Evolutionary conservation across 169 alveolate genomes (phyloP), one percentile per base, ranked within the genome.

Genomic region (Theileria parva): DNA sequence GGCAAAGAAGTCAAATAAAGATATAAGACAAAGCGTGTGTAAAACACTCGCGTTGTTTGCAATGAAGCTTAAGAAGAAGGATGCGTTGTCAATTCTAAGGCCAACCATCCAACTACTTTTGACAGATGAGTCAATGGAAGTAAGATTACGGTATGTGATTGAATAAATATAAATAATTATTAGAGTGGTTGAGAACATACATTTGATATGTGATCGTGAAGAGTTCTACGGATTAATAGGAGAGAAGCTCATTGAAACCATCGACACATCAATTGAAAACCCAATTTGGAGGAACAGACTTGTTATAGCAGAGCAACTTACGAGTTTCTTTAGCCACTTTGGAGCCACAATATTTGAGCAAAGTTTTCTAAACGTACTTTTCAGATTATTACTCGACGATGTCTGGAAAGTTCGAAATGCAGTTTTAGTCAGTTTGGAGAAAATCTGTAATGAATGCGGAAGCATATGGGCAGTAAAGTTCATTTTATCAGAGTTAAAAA

Each of bases 341-440:
- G 89, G 89, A 12, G 34, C 57, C 53, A 28, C 50, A 23, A 69
- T 74, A 3, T 77, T 85, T 72, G 84, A 78, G 63, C 37, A 63
- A 19, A 19, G 79, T 67, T 85, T 85, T 25, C 23, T 32, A n/a
- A 28, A 34, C 30, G 67, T 74, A 50, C 74, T 85, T 55, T 72
- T 85, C 60, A 53, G 64, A 34, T 68, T 85, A 37, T 51, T 85
- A 55, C 19, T 72, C 60, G 91, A 85, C 85, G 55, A 48, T 32
- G 91, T 85, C 23, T 85, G 87, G 86, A 85, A 85, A 69, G 91
- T 85, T n/a, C 0, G 91, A 50, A 71, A 15, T 60, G 68, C 91
- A 50, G 79, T 78, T 13, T 53, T 85, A 19, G 23, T 15, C 57
- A 74, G 86, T 68, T 48, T 85, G 13, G 87, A 78, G 48, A 53